Evolutionary conservation across 2,329 filamentous ascomycete species (phyloP), one percentile per base, ranked within the genome.

Genomic region (Lomentospora prolificans): DNA sequence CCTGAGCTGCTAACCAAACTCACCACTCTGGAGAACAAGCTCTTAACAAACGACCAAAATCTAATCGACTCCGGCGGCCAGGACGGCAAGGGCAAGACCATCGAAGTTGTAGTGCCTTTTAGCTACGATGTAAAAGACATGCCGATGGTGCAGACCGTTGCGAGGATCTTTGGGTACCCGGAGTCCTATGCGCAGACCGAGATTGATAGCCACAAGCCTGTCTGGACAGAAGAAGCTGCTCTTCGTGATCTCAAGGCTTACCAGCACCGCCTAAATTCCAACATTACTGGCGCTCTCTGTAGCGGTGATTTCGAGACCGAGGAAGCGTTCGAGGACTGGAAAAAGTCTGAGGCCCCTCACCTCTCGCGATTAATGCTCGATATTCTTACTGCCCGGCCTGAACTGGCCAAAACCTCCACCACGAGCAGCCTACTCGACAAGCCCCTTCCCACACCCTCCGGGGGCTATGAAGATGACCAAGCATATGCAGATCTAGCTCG

Each of bases 101-200:
- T 94, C 60, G 92, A 96, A 68, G 87, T 92, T 22, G 79, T 88
- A 57, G 82, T 90, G 2, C 90, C 92, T 9, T 75, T 95, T 57
- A 94, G 84, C 65, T 89, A 96, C 69, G 89, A 96, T 69, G 86
- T 97, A 66, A 96, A 94, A 70, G 94, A 99, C 67, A 99, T 99
- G 94, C 86, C 86, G 36, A 80, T 96, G 71, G 94, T 96, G 27
- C 86, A 94, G 67, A 81, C 86, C 33, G 91, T 99, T 25, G 88
- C 87, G 53, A 85, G 80, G 63, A 88, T 96, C 60, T 99, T 97
- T 70, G 87, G 87, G 48, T 78, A 92, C 58, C 84, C 84, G 46
- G 83, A 87, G 61, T 83, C 85, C 1, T 85, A 94, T 61, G 86
- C 91, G 4, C 94, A 99, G 71, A 80, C 81, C 46, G 91, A 96